These are phyloP conservation scores for Naematelia encephala DNA, from an alignment of 768 basidiomycete species.

Conservation along the genomic window DNA sequence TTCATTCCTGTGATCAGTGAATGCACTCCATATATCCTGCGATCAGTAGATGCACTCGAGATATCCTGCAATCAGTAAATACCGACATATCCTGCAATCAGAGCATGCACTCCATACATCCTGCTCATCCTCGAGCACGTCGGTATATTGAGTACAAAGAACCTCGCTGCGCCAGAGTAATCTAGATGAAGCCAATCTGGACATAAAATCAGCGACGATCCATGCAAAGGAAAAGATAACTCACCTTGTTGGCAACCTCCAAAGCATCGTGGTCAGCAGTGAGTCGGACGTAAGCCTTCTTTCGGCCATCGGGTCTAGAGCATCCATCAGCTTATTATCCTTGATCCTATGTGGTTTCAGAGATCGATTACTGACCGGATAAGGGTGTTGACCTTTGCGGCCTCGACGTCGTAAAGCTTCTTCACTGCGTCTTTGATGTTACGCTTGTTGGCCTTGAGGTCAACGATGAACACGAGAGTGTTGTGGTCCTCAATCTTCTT, in stretches of 20 bases:
- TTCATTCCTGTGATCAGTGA: too few relatives aligned
- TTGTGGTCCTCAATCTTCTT: conserved; percentile 99
- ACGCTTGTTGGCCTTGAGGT: conserved; percentile 91
- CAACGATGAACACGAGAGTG: conserved; percentile 96
- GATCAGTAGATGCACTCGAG: too few relatives aligned
- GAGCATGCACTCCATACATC: conserved; percentile 8
- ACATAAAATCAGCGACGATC: conserved; percentile 4
- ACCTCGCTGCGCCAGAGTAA: not conserved
- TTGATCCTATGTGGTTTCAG: not conserved
- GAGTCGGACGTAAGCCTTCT: conserved; percentile 97
- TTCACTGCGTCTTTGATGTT: conserved; percentile 99
- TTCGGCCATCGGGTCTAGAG: conserved; percentile 88
- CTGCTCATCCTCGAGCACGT: not conserved
- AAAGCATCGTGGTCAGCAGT: conserved; percentile 93
- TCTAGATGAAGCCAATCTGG: conserved; percentile 89
- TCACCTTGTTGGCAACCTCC: conserved; percentile 95
- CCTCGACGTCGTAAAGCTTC: conserved; percentile 96
- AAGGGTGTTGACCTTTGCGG: conserved; percentile 94
- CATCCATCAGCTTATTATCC: not conserved
- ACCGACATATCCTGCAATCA: not conserved
- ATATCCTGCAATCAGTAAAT: too few relatives aligned
- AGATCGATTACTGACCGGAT: conserved; percentile 85
- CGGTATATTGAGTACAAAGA: not conserved
- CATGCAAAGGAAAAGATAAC: conserved; percentile 14
- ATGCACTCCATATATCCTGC: too few relatives aligned